These are phyloP conservation scores for Nepenthes alata DNA, from an alignment of 179 eudicot genomes.

Conservation along the genomic window DNA sequence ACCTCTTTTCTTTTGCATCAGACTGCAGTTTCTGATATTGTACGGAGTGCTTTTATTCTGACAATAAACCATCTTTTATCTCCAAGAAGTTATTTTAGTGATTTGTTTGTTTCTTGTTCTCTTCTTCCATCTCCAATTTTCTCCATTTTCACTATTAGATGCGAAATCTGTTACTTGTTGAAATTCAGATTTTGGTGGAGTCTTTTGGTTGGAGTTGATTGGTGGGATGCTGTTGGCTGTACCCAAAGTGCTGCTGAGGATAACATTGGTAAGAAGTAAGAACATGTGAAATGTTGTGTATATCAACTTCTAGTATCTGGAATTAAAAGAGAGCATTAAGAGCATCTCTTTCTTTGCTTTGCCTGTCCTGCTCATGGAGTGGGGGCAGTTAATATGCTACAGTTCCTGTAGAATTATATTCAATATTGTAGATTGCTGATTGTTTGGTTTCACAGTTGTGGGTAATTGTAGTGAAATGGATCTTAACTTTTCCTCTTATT, in stretches of 20 bases:
- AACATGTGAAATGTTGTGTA: background rate
- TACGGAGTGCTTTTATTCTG: background rate
- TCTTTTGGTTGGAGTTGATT: slow-evolving; percentile 94
- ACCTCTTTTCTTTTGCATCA: background rate
- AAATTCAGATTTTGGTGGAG: slow-evolving; percentile 94
- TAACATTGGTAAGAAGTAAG: slow-evolving; percentile 60
- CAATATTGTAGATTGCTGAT: too few relatives aligned
- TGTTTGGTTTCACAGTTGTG: too few relatives aligned
- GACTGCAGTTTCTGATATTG: background rate
- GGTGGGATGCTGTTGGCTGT: slow-evolving; percentile 99
- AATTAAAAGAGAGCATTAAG: background rate
- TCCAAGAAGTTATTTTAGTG: background rate
- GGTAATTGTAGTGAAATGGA: too few relatives aligned
- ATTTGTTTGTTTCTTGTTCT: background rate
- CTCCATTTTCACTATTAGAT: too few relatives aligned
- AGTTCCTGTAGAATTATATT: too few relatives aligned
- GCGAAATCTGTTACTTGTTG: slow-evolving; percentile 9
- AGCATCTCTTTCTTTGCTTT: too few relatives aligned
- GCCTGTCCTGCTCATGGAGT: too few relatives aligned
- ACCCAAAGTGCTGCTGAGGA: slow-evolving; percentile 99
- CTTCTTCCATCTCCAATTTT: background rate
- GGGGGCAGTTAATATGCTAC: too few relatives aligned
- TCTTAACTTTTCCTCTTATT: too few relatives aligned
- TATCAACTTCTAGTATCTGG: background rate
- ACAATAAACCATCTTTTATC: background rate